Base-by-base conservation (phyloP, 2,329 filamentous ascomycete genomes). In the Colletotrichum sansevieriae region DNA sequence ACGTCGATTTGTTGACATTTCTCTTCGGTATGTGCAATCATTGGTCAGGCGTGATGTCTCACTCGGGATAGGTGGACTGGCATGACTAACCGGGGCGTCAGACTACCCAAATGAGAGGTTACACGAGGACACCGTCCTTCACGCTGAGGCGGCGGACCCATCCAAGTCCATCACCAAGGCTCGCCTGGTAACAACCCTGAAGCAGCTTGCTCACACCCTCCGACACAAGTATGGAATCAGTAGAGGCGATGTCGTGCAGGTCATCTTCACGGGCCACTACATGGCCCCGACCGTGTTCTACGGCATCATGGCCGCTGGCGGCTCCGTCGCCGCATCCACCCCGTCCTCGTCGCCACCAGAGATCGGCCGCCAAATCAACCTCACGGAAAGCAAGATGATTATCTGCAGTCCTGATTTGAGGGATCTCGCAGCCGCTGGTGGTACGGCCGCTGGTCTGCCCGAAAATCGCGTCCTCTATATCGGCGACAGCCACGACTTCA, bases 61-160 rank as follows among this genome's bases (percentile, higher is more conserved):
- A 4, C 4, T 35, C 8, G 20, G 25, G 13, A 12, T 6, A 12
- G 18, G n/a, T 22, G 8, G 18, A 25, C n/a, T 11, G 4, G 18
- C 15, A 8, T 18, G 12, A 12, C 41, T 56, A 29, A 55, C 20
- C 22, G 20, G 6, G 8, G 1, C 3, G 12, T n/a, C 46, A 68
- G 47, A 65, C 25, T 56, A 18, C 10, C 49, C 43, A 11, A 71
- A 60, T 18, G 55, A 70, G 18, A 61, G 56, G 12, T 47, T 70
- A 12, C 73, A 82, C 22, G 83, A 87, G 52, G 81, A 87, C 59
- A 86, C 84, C 0, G 73, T 85, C 2, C 77, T 91, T 4, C 87
- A 90, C 74, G 80, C 83, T 49, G 87, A 89, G 71, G 88, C 89
- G 0, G 81, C 82, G 6, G 80, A 90, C 57, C 86, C 88, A 0